These are phyloP conservation scores for Neoboletus magnificus DNA, from an alignment of 768 basidiomycete genomes.

Conservation along the genomic window DNA sequence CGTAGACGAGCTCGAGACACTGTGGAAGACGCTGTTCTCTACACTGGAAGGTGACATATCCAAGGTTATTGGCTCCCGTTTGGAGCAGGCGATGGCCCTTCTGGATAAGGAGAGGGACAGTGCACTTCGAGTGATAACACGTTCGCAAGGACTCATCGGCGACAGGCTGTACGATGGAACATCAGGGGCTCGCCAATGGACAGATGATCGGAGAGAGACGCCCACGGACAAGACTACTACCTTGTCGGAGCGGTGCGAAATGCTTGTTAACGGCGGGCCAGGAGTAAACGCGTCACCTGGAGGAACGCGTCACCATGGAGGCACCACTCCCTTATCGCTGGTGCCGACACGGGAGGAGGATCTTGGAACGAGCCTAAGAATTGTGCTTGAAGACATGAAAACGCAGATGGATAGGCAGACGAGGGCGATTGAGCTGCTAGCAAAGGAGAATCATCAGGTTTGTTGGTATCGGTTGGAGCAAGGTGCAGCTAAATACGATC, in stretches of 20 bases:
- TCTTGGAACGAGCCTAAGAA: slow-evolving; percentile 26
- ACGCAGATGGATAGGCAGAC: slow-evolving; percentile 49
- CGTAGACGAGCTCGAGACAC: slow-evolving; percentile 37
- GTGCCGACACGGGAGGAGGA: slow-evolving; percentile 19
- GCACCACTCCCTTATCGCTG: slow-evolving; percentile 9
- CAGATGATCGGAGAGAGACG: slow-evolving; percentile 11
- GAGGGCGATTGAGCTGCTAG: slow-evolving; percentile 38
- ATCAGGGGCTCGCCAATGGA: slow-evolving; percentile 8
- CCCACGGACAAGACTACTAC: slow-evolving; percentile 10
- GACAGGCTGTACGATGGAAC: slow-evolving; percentile 7
- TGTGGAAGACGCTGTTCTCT: slow-evolving; percentile 49
- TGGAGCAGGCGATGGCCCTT: slow-evolving; percentile 33
- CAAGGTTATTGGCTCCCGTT: slow-evolving; percentile 32
- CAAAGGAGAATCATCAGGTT: slow-evolving; percentile 49
- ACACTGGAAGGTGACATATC: slow-evolving; percentile 40
- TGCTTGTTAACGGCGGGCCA: slow-evolving; percentile 8
- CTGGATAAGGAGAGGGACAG: slow-evolving; percentile 32
- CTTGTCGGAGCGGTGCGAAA: slow-evolving; percentile 11
- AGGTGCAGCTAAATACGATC: slow-evolving; percentile 4
- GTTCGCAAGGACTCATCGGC: slow-evolving; percentile 13
- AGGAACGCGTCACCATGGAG: slow-evolving; percentile 9
- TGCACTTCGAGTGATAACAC: slow-evolving; percentile 18
- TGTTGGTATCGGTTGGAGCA: neutral
- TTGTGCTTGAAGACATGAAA: slow-evolving; percentile 45
- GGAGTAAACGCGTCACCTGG: slow-evolving; percentile 8